phyloP scores from a whole-genome alignment of 2,329 filamentous ascomycete genomes.

The Aspergillus sp. region DNA sequence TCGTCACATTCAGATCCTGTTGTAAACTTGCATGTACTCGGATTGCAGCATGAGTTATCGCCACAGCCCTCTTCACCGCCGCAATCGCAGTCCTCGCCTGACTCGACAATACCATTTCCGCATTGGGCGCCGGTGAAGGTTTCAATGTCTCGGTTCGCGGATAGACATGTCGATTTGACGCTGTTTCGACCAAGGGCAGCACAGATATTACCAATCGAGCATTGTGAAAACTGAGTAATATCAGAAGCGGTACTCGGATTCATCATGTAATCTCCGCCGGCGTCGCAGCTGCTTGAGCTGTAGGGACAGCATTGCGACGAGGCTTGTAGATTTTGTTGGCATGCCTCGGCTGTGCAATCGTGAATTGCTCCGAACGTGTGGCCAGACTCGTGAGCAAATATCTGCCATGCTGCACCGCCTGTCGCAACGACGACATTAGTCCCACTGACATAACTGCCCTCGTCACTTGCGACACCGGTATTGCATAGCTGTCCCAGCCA shows the following conservation, averaged over 20 bases:
- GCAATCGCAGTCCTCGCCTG: conserved; percentile 94
- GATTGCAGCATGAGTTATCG: conserved; percentile 79
- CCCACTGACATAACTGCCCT: conserved; percentile 74
- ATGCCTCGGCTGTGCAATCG: conserved; percentile 77
- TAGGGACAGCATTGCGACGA: conserved; percentile 82
- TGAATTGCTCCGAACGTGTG: conserved; percentile 97
- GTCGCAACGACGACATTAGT: conserved; percentile 90
- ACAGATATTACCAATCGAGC: conserved; percentile 92
- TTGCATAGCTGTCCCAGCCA: conserved; percentile 90
- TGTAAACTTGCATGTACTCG: conserved; percentile 84
- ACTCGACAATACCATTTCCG: conserved; percentile 95
- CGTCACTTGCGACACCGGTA: conserved; percentile 54
- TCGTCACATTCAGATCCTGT: conserved; percentile 73
- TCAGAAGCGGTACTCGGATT: conserved; percentile 80
- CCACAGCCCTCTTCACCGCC: conserved; percentile 75
- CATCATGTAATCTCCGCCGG: conserved; percentile 85
- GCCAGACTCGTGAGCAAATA: conserved; percentile 91
- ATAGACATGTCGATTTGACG: conserved; percentile 76
- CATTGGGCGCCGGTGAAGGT: conserved; percentile 85
- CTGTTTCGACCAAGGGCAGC: conserved; percentile 77
- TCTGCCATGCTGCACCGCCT: conserved; percentile 85
- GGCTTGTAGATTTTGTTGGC: conserved; percentile 64
- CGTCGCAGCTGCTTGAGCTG: conserved; percentile 69
- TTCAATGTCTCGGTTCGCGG: conserved; percentile 80
- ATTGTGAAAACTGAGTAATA: conserved; percentile 82